phyloP scores from a whole-genome alignment of 208 protist genomes.

The Herpetomonas tarakana region DNA sequence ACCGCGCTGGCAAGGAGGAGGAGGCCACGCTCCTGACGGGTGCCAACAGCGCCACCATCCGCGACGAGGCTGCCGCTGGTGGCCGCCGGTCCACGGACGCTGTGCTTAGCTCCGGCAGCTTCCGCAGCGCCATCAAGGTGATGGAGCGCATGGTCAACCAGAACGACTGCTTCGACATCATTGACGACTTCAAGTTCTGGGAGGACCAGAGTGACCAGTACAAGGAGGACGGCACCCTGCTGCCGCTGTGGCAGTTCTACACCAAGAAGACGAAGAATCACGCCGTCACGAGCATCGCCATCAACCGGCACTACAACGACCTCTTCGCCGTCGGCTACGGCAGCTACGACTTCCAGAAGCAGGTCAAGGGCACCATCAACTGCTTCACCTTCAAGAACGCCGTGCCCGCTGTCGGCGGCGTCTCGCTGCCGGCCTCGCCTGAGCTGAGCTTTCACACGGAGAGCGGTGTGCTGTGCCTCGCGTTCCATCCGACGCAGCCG shows the following conservation, averaged over 20 bases:
- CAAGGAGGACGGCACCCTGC: constrained; percentile 93
- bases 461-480: constrained; percentile 95
- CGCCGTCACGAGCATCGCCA: constrained; percentile 92
- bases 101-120: constrained; percentile 57
- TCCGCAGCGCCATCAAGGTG: constrained; percentile 76
- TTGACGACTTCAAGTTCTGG: constrained; percentile 97
- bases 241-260: constrained; percentile 96
- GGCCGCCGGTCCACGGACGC: constrained; percentile 20
- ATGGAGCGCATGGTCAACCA: constrained; percentile 98
- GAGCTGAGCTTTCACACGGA: constrained; percentile 91
- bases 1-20: constrained; percentile 77
- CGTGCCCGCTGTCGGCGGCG: constrained; percentile 59
- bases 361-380: constrained; percentile 90
- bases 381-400: constrained; percentile 98
- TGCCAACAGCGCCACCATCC: constrained; percentile 23
- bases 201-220: constrained; percentile 95
- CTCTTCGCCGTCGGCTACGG: constrained; percentile 97
- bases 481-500: constrained; percentile 92
- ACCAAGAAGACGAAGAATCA: constrained; percentile 82
- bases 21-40: constrained; percentile 25
- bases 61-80: constrained; percentile 7
- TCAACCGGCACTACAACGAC: constrained; percentile 95
- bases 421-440: constrained; percentile 74
- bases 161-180: constrained; percentile 96
- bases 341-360: constrained; percentile 97